Evolutionary conservation across 441 rosid genomes (phyloP), one percentile per base, ranked within the genome.

Genomic region (Biscutella auriculata): DNA sequence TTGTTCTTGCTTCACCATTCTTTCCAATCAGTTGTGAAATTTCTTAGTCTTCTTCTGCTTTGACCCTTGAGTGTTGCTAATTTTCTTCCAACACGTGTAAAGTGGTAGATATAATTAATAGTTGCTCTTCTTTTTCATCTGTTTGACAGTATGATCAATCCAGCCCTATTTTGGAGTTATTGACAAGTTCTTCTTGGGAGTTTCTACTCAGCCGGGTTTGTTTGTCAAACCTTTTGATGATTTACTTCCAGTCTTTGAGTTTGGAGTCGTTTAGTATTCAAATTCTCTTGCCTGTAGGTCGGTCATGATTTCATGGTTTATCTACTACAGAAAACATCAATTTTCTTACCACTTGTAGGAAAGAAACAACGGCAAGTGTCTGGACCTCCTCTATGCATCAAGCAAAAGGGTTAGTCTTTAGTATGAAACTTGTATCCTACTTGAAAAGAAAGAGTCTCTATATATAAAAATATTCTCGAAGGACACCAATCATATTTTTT

Each of bases 131-230:
- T 27, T 19, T 36, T 70, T 47, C 8, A 67, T 42, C 6, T 54
- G 5, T 60, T 40, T 69, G 9, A 53, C 81, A 88, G 95, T 59
- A 41, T 56, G 60, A 53, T 39, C 77, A 47, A 40, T 73, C 81
- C 42, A 86, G 93, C 69, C 60, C 63, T 37, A 62, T 54, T 65
- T 32, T 77, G 14, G 85, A 87, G 71, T 76, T 77, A 71, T 63
- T 93, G 65, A 62, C 81, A 34, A 60, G 60, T 68, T 37, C 90
- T 3, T 78, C 87, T 6, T 93, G 98, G 95, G 71, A 63, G 62
- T 77, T 84, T 72, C 84, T 93, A 46, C 65, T 82, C 34, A 63
- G 62, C 63, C 78, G 97, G 87, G 98, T 92, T 71, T 62, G 68
- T n/a, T 65, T n/a, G 28, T 45, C 40, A 11, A 67, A 3, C 23